Evolutionary conservation across 2,329 filamentous ascomycete species (phyloP).

Genomic region (Cercospora nicotianae): DNA sequence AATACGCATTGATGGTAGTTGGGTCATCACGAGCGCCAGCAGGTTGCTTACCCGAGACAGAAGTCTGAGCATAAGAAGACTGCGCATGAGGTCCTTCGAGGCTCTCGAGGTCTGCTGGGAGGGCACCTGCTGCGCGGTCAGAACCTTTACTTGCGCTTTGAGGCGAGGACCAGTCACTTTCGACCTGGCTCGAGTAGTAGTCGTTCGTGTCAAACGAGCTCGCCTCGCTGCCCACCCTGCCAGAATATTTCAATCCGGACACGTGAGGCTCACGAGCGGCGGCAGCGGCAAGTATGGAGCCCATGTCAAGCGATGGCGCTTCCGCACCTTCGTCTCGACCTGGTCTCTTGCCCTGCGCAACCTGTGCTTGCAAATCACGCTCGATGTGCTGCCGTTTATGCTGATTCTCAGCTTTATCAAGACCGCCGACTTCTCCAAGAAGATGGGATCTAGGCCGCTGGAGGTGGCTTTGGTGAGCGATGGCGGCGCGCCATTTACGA

Average conservation of each 20-base stretch:
- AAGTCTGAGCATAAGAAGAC: constrained; percentile 20
- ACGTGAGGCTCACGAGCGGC: constrained; percentile 68
- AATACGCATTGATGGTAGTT: constrained; percentile 11
- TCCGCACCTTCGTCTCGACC: constrained; percentile 54
- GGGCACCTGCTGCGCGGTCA: constrained; percentile 46
- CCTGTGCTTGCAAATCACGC: constrained; percentile 71
- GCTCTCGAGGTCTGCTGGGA: constrained; percentile 31
- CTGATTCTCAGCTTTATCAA: constrained; percentile 77
- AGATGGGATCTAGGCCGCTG: constrained; percentile 72
- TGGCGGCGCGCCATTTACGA: constrained; percentile 15
- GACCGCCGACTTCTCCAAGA: constrained; percentile 83
- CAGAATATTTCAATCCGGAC: constrained; percentile 58
- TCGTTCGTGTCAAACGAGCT: constrained; percentile 91
- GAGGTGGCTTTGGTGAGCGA: constrained; percentile 24
- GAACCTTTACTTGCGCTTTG: constrained; percentile 44
- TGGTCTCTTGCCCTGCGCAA: constrained; percentile 61
- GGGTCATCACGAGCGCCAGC: constrained; percentile 17
- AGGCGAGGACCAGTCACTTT: constrained; percentile 69
- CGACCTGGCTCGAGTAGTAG: constrained; percentile 86
- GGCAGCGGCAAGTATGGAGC: constrained; percentile 56
- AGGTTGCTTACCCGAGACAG: constrained; percentile 25
- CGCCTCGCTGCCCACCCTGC: constrained; percentile 54
- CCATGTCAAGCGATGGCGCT: constrained; percentile 45
- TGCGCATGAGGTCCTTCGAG: constrained; percentile 19
- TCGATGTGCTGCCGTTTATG: constrained; percentile 81